phyloP scores from a whole-genome alignment of 768 basidiomycete genomes.

The Arthromyces matolae region DNA sequence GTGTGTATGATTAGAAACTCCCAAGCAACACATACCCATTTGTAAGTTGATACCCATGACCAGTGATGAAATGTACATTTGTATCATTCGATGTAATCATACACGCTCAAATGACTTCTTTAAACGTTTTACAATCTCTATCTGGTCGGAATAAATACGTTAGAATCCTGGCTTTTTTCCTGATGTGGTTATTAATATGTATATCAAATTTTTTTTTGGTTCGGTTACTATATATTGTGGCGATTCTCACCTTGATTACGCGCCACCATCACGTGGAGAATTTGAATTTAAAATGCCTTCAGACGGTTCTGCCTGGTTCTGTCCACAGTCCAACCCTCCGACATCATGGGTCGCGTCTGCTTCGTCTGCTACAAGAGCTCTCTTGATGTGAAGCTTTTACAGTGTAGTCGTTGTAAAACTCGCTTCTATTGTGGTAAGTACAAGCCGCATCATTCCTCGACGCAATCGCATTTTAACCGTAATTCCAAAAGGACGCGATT shows the following conservation, averaged over 20 bases:
- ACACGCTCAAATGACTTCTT: too few relatives aligned
- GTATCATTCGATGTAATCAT: too few relatives aligned
- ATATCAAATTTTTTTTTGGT: too few relatives aligned
- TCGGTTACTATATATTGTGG: too few relatives aligned
- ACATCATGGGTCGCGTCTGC: background rate
- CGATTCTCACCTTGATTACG: too few relatives aligned
- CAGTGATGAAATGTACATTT: background rate
- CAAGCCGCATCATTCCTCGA: background rate
- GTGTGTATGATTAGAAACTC: background rate
- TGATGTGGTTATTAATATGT: too few relatives aligned
- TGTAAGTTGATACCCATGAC: slow-evolving; percentile 11
- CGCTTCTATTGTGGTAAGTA: slow-evolving; percentile 12
- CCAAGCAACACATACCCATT: slow-evolving; percentile 6
- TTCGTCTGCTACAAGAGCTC: slow-evolving; percentile 9
- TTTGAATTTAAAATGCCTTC: background rate
- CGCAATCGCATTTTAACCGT: background rate
- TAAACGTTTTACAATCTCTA: too few relatives aligned
- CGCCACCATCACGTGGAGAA: too few relatives aligned
- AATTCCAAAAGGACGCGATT: slow-evolving; percentile 16
- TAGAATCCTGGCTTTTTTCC: too few relatives aligned
- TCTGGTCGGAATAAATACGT: too few relatives aligned
- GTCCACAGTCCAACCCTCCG: too few relatives aligned
- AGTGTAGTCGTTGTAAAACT: slow-evolving; percentile 10
- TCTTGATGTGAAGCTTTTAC: slow-evolving; percentile 4
- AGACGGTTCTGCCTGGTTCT: background rate